These are phyloP conservation scores for Pueraria montana DNA, from an alignment of 306 rosid species.

Conservation along the genomic window DNA sequence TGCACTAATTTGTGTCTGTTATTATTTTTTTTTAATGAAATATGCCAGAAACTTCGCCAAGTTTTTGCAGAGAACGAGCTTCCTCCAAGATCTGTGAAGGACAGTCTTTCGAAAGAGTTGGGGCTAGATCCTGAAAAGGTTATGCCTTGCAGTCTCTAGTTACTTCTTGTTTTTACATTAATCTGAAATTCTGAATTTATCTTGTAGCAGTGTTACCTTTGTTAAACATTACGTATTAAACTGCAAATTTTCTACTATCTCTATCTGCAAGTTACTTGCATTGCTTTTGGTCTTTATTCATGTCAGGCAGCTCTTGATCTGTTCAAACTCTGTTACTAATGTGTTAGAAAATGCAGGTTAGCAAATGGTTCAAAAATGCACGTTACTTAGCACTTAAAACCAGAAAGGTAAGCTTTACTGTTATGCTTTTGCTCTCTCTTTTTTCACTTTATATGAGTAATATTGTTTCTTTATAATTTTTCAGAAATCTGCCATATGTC, in stretches of 20 bases:
- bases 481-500: neutral
- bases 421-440: neutral
- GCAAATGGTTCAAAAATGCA: constrained; percentile 97
- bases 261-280: constrained; percentile 17
- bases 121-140: constrained; percentile 89
- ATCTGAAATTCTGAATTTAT: constrained; percentile 24
- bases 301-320: neutral
- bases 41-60: constrained; percentile 84
- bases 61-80: constrained; percentile 87
- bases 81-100: constrained; percentile 77
- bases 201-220: neutral
- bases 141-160: constrained; percentile 30
- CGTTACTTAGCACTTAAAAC: constrained; percentile 83
- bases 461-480: constrained; percentile 21
- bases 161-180: constrained; percentile 32
- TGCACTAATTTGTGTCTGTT: constrained; percentile 23
- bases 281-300: constrained; percentile 16
- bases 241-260: constrained; percentile 23
- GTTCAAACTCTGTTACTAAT: constrained; percentile 36
- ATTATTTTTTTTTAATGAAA: constrained; percentile 43
- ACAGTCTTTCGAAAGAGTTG: constrained; percentile 78
- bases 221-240: constrained; percentile 3
- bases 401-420: constrained; percentile 66
- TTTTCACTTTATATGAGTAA: neutral
- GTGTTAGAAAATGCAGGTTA: constrained; percentile 67